Evolutionary conservation across 495 filamentous ascomycete genomes (phyloP), one percentile per base, ranked within the genome.

Genomic region (Aspergillus carlsbadensis): DNA sequence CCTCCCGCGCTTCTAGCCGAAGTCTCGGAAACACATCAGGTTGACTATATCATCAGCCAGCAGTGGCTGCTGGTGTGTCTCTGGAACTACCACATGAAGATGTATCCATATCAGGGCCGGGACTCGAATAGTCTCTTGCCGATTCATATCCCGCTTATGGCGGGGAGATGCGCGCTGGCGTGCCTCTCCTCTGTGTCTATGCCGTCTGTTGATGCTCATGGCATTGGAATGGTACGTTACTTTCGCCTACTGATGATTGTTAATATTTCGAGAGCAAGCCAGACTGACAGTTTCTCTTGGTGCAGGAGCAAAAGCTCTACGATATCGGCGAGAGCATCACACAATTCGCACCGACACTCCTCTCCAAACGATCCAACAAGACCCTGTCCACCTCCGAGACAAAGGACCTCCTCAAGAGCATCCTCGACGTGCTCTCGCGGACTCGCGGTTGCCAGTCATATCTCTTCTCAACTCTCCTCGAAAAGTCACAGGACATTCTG

Each of bases 301-400:
- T 33, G 8, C 20, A 48, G 45, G 45, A 48, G 17, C 45, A 48
- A 48, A 48, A 48, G 14, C 26, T 48, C 6, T 48, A 48, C 14
- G 45, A 48, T 24, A 48, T 48, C 26, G 45, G 45, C 45, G 45
- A 48, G 24, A 48, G 45, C 21, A 48, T 48, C 24, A 48, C 45
- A 11, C 45, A 48, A 8, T 24, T 48, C 24, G 45, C 45, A n/a
- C 45, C 45, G 3, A 20, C 14, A 7, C 22, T 48, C 6, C 20
- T 48, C 42, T 45, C 42, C 42, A 21, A 45, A 45, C 42, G 13
- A 5, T 42, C n/a, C 43, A 5, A 34, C 31, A 34, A 34, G 45
- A 33, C 24, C 5, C 2, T 15, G 21, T 48, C 45, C 45, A 17
- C 26, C 20, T 7, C 24, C 45, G 45, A 48, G 22, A 48, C 26